phyloP scores from a whole-genome alignment of 768 basidiomycete species.

The Lyophyllum shimeji region DNA sequence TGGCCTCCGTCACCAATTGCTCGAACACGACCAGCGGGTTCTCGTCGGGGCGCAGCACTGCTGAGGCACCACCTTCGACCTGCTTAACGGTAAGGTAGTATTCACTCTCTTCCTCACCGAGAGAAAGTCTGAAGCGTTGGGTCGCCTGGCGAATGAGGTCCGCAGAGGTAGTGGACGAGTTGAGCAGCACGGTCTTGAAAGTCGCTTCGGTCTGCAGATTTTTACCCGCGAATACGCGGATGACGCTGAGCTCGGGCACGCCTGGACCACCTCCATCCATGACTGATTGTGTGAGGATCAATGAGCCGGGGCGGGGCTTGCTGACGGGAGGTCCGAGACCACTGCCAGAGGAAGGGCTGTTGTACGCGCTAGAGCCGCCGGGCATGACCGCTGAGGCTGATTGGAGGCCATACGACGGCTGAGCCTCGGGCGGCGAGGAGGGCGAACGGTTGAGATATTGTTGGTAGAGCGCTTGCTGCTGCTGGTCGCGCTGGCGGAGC shows the following conservation, averaged over 20 bases:
- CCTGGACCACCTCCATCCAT: conserved; percentile 61
- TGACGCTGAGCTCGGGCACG: conserved; percentile 87
- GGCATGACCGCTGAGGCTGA: conserved; percentile 69
- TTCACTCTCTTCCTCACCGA: conserved; percentile 55
- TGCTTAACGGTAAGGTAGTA: conserved; percentile 95
- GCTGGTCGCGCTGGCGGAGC: conserved; percentile 84
- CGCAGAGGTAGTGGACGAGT: conserved; percentile 75
- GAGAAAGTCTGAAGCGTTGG: conserved; percentile 86
- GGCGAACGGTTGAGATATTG: conserved; percentile 89
- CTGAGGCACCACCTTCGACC: conserved; percentile 83
- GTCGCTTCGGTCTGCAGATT: conserved; percentile 92
- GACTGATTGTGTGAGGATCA: conserved; percentile 62
- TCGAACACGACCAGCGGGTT: conserved; percentile 91
- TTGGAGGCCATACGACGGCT: conserved; percentile 74
- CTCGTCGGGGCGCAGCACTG: conserved; percentile 68
- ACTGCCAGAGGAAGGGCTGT: conserved; percentile 29
- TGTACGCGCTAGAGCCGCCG: conserved; percentile 30
- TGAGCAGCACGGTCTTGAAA: conserved; percentile 96
- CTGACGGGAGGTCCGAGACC: conserved; percentile 49
- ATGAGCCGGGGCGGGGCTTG: conserved; percentile 75
- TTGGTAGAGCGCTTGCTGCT: conserved; percentile 84
- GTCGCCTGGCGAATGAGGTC: conserved; percentile 92
- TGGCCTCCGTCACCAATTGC: conserved; percentile 75
- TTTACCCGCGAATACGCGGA: conserved; percentile 93
- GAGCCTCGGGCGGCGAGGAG: conserved; percentile 71